Evolutionary conservation across 2,329 filamentous ascomycete species (phyloP).

Genomic region (Alternaria consortialis): DNA sequence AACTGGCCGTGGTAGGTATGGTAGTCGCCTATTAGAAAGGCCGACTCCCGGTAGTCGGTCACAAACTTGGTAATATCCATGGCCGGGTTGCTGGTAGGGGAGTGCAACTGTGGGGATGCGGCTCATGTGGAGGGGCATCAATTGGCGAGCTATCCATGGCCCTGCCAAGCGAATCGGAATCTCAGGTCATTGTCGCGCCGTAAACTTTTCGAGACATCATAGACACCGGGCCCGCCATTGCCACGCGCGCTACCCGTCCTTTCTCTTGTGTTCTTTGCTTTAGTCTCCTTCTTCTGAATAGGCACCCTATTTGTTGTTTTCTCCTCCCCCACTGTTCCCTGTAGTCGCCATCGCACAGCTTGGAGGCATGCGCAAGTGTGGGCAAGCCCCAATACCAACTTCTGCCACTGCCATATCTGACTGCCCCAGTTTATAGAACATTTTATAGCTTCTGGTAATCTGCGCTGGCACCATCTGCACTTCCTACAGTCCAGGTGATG

Average conservation of each 20-base stretch:
- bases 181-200: constrained; percentile 30
- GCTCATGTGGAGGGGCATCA: constrained; percentile 31
- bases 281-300: constrained; percentile 2
- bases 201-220: constrained; percentile 38
- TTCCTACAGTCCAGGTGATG: constrained; percentile 54
- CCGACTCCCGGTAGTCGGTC: constrained; percentile 79
- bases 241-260: constrained; percentile 17
- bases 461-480: constrained; percentile 31
- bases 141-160: constrained; percentile 22
- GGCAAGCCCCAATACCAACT: constrained; percentile 23
- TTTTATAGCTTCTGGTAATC: constrained; percentile 29
- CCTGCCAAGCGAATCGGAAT: constrained; percentile 21
- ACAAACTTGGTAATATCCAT: constrained; percentile 95
- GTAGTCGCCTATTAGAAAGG: constrained; percentile 89
- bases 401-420: constrained; percentile 3
- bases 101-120: constrained; percentile 17
- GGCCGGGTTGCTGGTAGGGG: constrained; percentile 17
- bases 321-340: neutral
- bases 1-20: constrained; percentile 82
- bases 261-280: constrained; percentile 13
- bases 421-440: constrained; percentile 13
- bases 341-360: constrained; percentile 20
- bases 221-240: constrained; percentile 21
- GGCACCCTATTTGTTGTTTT: neutral
- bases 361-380: constrained; percentile 28